A percentile compares a stretch with the other conserved stretches of the same genome.
phyloP scores from a whole-genome alignment of 2,329 filamentous ascomycete genomes.

The Ascochyta lentis region DNA sequence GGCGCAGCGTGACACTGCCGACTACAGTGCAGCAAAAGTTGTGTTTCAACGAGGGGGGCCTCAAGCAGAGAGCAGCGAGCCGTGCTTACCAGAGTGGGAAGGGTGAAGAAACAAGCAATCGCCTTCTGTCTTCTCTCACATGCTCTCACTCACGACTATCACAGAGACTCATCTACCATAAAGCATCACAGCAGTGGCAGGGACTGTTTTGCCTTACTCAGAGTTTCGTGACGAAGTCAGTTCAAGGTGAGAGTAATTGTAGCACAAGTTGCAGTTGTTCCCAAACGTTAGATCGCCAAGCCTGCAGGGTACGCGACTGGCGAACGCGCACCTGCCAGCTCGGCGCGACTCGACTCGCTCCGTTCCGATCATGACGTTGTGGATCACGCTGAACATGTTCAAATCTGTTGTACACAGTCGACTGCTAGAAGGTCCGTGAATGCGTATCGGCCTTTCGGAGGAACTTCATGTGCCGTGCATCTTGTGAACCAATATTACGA shows the following conservation, averaged over 20 bases:
- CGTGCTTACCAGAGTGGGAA: neutral
- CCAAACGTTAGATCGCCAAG: slow-evolving; percentile 9
- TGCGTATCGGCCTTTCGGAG: neutral
- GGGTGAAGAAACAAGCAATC: neutral
- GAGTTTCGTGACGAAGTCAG: neutral
- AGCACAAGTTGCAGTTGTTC: slow-evolving; percentile 1
- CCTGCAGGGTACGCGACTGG: slow-evolving; percentile 16
- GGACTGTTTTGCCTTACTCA: neutral
- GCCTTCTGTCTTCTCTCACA: neutral
- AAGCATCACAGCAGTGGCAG: neutral
- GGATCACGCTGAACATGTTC: slow-evolving; percentile 1
- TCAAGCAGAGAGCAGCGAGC: neutral
- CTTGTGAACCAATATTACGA: neutral
- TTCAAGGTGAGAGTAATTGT: slow-evolving; percentile 1
- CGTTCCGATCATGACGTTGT: slow-evolving; percentile 16
- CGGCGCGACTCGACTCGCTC: slow-evolving; percentile 5
- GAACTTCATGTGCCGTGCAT: neutral
- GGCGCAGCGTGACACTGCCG: neutral
- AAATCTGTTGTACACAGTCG: neutral
- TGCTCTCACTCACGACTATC: neutral
- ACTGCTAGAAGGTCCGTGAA: neutral
- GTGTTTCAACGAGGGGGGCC: neutral
- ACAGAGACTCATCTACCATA: neutral
- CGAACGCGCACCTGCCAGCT: neutral
- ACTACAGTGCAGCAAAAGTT: neutral